These are phyloP conservation scores for Chaetomium olivaceum DNA, from an alignment of 2,329 filamentous ascomycete species.

Conservation along the genomic window DNA sequence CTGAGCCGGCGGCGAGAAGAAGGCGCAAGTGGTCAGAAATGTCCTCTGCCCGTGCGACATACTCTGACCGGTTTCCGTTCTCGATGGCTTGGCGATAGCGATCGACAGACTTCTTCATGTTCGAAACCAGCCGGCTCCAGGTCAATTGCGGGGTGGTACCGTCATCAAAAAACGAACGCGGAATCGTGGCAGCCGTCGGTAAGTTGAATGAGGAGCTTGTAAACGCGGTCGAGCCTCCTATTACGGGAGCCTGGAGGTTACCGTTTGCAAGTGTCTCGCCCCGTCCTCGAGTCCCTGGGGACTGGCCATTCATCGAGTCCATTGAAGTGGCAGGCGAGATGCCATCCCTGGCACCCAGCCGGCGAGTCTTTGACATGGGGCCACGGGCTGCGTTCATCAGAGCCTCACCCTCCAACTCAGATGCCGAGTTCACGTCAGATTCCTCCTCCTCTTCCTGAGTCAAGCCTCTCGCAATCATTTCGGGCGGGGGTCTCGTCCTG, in stretches of 20 bases:
- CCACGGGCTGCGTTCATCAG: conserved; percentile 68
- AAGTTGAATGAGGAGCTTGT: conserved; percentile 59
- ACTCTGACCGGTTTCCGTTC: conserved; percentile 80
- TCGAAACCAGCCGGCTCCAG: conserved; percentile 86
- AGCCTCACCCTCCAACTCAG: conserved; percentile 78
- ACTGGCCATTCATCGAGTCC: conserved; percentile 79
- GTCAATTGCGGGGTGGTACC: conserved; percentile 76
- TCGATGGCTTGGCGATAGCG: conserved; percentile 88
- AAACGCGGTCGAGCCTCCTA: conserved; percentile 62
- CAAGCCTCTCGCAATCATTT: conserved; percentile 83
- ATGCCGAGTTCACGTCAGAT: conserved; percentile 79
- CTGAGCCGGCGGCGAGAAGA: conserved; percentile 90
- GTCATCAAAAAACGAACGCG: conserved; percentile 88
- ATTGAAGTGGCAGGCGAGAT: conserved; percentile 86
- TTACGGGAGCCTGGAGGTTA: conserved; percentile 52
- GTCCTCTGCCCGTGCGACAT: conserved; percentile 92
- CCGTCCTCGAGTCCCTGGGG: conserved; percentile 58
- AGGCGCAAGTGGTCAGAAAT: conserved; percentile 95
- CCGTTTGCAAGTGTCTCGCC: conserved; percentile 57
- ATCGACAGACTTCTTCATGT: conserved; percentile 90
- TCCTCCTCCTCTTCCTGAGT: conserved; percentile 87
- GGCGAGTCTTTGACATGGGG: conserved; percentile 58
- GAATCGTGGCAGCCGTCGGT: conserved; percentile 62
- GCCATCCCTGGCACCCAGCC: conserved; percentile 64
- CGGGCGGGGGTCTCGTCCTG: conserved; percentile 82